Conservation (phyloP, 768 basidiomycete genomes). For the Boletus rubroflammeus region DNA sequence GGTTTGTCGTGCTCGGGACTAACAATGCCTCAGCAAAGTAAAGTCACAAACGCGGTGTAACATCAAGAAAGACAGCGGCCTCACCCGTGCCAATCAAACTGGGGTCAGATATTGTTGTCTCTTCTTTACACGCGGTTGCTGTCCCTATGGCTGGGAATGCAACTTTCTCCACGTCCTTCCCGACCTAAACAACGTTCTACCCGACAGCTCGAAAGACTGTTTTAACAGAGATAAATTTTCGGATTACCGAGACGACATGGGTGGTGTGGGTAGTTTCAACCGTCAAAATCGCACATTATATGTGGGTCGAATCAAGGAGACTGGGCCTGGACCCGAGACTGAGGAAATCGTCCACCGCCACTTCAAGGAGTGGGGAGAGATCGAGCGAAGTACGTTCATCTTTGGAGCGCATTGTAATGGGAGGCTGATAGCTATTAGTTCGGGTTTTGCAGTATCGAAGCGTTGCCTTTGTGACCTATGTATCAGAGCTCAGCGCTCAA, state of each 20-base stretch:
- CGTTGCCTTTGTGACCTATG: conserved; percentile 96
- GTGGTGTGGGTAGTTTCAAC: conserved; percentile 96
- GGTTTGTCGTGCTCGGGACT: neutral
- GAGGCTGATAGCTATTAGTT: conserved; percentile 42
- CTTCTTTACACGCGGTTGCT: conserved; percentile 95
- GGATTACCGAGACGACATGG: conserved; percentile 99
- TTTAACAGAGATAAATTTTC: conserved; percentile 96
- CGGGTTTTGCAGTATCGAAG: conserved; percentile 91
- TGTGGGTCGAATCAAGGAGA: conserved; percentile 91
- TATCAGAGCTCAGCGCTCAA: conserved; percentile 78
- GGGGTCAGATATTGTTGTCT: conserved; percentile 92
- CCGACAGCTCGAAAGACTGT: conserved; percentile 93
- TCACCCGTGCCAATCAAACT: conserved; percentile 92
- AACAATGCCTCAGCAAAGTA: conserved; percentile 59
- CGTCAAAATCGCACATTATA: conserved; percentile 93
- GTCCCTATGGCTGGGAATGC: conserved; percentile 98
- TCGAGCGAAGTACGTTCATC: conserved; percentile 75
- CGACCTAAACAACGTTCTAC: conserved; percentile 59
- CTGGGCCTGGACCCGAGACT: conserved; percentile 81
- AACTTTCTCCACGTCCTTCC: conserved; percentile 92
- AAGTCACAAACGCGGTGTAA: conserved; percentile 93
- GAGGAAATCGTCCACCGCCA: conserved; percentile 88
- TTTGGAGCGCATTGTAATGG: neutral
- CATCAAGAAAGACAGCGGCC: conserved; percentile 83
- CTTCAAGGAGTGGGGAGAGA: conserved; percentile 94